Conservation (phyloP, 2,329 filamentous ascomycete genomes). For the Xylaria sp. region DNA sequence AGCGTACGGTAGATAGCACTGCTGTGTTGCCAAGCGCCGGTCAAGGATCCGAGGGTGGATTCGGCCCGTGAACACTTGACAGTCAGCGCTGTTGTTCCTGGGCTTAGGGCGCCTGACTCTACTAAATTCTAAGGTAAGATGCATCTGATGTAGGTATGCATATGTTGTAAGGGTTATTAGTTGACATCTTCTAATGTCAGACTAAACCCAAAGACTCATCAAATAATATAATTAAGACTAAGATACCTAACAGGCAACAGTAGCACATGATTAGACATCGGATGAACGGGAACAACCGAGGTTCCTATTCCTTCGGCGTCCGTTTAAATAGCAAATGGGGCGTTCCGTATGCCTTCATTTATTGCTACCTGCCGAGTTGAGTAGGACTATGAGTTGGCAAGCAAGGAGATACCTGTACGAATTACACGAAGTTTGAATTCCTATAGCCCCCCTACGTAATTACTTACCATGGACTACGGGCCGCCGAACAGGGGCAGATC, state of each 20-base stretch:
- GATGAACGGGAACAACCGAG: background rate
- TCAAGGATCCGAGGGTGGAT: background rate
- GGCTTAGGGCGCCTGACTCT: background rate
- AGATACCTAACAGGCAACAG: background rate
- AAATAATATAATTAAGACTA: background rate
- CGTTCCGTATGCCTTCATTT: background rate
- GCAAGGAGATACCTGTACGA: background rate
- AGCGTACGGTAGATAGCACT: background rate
- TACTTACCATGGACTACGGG: background rate
- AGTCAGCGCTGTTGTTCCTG: background rate
- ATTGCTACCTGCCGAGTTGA: conserved; percentile 3
- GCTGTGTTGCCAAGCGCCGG: background rate
- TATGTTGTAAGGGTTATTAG: background rate
- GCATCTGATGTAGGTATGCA: no score
- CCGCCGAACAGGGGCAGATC: background rate
- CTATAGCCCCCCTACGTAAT: background rate
- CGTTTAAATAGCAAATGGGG: background rate
- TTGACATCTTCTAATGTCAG: background rate
- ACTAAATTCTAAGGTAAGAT: background rate
- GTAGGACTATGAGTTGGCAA: background rate
- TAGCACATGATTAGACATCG: background rate
- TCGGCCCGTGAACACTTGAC: background rate
- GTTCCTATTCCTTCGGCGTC: background rate
- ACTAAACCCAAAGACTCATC: background rate
- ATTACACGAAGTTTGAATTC: background rate